Evolutionary conservation across 2,329 filamentous ascomycete genomes (phyloP), one percentile per base, ranked within the genome.

Genomic region (Ceratocystis papillata): DNA sequence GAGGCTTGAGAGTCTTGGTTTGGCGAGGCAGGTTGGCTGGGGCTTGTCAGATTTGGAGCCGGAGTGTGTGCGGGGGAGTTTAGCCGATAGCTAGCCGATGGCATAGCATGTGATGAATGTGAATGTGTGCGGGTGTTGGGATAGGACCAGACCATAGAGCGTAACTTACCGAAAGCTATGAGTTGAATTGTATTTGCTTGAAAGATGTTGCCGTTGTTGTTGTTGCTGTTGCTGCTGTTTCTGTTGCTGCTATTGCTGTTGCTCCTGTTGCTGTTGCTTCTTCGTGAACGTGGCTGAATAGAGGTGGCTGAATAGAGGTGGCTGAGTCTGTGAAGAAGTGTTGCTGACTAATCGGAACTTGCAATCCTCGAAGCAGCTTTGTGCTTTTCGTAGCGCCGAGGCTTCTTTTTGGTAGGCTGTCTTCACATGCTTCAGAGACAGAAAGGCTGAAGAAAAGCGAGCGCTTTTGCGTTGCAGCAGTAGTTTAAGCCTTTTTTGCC

Each of bases 61-160:
- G n/a, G 3, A 12, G 8, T 28, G 8, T 57, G 50, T 17, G 46
- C 10, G 46, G 46, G 44, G 44, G n/a, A 10, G 62, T 55, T 55
- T 64, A 64, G 48, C 62, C 62, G 62, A 33, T 41, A 28, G 28
- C 55, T 64, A 64, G 62, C 53, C 53, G 53, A 33, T 28, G 22
- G 4, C 25, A 46, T 2, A 20, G 61, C 44, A 50, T 50, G 61
- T 48, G 61, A 63, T 48, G 44, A 10, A 5, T 7, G 28, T 22
- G 20, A 15, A 7, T 20, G 3, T 25, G 7, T 22, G 45, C 2
- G 5, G 45, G 45, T 33, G 30, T 33, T 33, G 30, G 6, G 30
- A 33, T 7, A 7, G 5, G 30, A 33, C 15, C 2, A 17, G 45
- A 48, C 2, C 2, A 15, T n/a, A 6, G 1, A 20, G 45, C 15